Evolutionary conservation across 208 protist species (phyloP), one percentile per base, ranked within the genome.

Genomic region (Crithidia fasciculata): DNA sequence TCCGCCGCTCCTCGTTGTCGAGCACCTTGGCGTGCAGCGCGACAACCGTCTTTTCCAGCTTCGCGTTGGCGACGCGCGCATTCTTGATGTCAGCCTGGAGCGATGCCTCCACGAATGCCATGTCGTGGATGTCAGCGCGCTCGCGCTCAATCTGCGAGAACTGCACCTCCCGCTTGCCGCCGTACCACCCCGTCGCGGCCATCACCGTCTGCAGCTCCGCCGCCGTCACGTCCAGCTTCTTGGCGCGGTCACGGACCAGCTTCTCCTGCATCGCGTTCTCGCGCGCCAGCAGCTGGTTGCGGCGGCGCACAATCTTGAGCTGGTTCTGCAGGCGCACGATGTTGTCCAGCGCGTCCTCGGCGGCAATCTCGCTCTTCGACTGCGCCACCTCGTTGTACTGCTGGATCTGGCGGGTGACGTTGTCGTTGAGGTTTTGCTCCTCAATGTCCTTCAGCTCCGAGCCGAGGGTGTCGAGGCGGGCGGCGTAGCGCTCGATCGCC

Each of bases 291-390:
- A 95, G 82, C 56, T 92, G 76, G 68, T 95, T 95, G 63, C 91
- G 88, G 36, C 90, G 88, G 44, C 78, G 76, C 40, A 85, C 82
- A 74, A 96, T 89, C 74, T 95, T 95, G 15, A 97, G 82, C 60
- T 90, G 85, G 74, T 97, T 97, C 73, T 97, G 74, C 68, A 96
- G 49, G 16, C 90, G 84, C 49, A 94, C 85, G 39, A 96, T 82
- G 76, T 80, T 85, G 65, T 97, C 93, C 41, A 95, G 78, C 2
- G 87, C 91, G 59, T 96, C 93, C 66, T 97, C 89, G 13, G 90
- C 89, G 13, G 89, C 80, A 64, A 97, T 91, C 16, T 84, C 85
- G 19, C 62, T 71, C 39, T 74, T 69, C 66, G 88, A 66, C 45
- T 83, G 66, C 18, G 58, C 41, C 44, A 70, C 57, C 44, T 76